These are phyloP conservation scores for Clitoria ternatea DNA, from an alignment of 306 rosid species.

Conservation along the genomic window DNA sequence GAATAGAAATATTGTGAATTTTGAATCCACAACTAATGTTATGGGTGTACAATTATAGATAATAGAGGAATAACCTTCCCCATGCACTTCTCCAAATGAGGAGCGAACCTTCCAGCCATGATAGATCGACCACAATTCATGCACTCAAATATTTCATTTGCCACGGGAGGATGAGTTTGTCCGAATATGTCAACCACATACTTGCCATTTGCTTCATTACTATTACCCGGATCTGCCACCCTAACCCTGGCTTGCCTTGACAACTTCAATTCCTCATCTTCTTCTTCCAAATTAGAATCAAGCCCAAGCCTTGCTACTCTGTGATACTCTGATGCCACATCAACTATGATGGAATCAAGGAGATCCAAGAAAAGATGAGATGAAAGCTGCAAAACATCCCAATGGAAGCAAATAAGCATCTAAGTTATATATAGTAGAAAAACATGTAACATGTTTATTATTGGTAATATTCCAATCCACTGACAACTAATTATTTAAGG, in stretches of 20 bases:
- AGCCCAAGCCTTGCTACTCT: conserved; percentile 88
- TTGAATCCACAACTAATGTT: background rate
- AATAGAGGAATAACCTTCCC: conserved; percentile 68
- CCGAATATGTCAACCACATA: conserved; percentile 92
- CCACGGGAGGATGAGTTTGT: conserved; percentile 87
- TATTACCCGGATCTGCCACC: conserved; percentile 84
- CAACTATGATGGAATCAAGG: conserved; percentile 85
- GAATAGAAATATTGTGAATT: background rate
- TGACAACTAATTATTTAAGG: conserved; percentile 8
- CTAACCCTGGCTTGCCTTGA: conserved; percentile 86
- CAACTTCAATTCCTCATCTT: conserved; percentile 88
- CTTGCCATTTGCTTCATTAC: conserved; percentile 71
- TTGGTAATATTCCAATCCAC: conserved; percentile 11
- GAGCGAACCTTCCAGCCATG: conserved; percentile 94
- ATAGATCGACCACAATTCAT: conserved; percentile 88
- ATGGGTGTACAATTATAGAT: background rate
- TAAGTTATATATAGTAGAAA: background rate
- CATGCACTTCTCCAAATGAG: conserved; percentile 99
- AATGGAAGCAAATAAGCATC: conserved; percentile 16
- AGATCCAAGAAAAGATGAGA: conserved; percentile 72
- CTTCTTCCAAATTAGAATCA: conserved; percentile 89
- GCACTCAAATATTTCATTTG: conserved; percentile 77
- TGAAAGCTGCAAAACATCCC: conserved; percentile 62
- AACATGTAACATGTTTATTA: background rate
- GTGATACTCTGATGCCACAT: conserved; percentile 96